These are phyloP conservation scores for Nidularia pulvinata DNA, from an alignment of 768 basidiomycete genomes.

Conservation along the genomic window DNA sequence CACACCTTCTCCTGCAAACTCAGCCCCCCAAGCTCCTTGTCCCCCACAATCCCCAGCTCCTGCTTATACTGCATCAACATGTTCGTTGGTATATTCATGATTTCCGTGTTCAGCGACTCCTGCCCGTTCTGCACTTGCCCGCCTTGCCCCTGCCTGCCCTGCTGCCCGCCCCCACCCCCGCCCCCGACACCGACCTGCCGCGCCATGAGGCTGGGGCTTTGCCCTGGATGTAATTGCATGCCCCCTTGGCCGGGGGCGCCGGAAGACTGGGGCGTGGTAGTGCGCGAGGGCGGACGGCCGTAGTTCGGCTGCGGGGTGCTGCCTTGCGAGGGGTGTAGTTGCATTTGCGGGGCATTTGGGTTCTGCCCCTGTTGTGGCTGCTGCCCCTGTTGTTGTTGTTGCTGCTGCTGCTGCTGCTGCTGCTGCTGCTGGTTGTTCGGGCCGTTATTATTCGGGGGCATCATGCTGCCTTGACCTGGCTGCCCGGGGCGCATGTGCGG, in stretches of 20 bases:
- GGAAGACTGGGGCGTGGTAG: too few species aligned
- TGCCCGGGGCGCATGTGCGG: conserved; percentile 36
- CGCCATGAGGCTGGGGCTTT: too few species aligned
- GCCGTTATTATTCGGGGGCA: background rate
- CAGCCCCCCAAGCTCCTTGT: conserved; percentile 44
- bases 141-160: conserved; percentile 2
- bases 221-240: conserved; percentile 4
- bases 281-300: too few species aligned
- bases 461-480: background rate
- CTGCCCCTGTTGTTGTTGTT: conserved; percentile 12
- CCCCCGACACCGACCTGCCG: too few species aligned
- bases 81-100: conserved; percentile 33
- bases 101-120: conserved; percentile 23
- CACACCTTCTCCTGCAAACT: conserved; percentile 63
- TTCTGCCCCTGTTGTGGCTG: conserved; percentile 17
- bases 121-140: conserved; percentile 6
- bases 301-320: conserved; percentile 60
- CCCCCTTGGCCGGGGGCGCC: conserved; percentile 41
- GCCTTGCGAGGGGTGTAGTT: conserved; percentile 30
- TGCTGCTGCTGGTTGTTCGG: too few species aligned
- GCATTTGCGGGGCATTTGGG: conserved; percentile 30
- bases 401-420: conserved; percentile 52
- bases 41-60: conserved; percentile 35
- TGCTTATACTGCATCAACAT: conserved; percentile 30
- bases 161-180: conserved; percentile 2